Base-by-base conservation (phyloP, 2,329 filamentous ascomycete species). In the Pseudomassariella vexata region DNA sequence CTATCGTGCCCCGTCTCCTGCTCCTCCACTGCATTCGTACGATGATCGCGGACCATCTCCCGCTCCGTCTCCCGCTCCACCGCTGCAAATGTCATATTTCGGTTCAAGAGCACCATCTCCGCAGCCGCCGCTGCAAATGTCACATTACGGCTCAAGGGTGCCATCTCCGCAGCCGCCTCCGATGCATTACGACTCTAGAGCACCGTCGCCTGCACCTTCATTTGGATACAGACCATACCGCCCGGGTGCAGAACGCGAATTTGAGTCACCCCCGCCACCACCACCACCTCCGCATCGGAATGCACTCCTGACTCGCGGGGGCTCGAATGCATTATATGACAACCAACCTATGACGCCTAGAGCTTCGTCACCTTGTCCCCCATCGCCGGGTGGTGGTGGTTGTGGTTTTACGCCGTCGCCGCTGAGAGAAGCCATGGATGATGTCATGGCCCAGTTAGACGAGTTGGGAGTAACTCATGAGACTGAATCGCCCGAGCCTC, bases 371-470 rank as follows among this genome's bases (percentile, higher is more conserved):
- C 81, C 82, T 1, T 68, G 65, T 21, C 81, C 80, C 3, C 77
- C 77, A 4, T 88, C 86, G 5, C 79, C 84, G 2, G 76, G 70
- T 27, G 65, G 66, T 23, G 75, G 70, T 26, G 79, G 78, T 2
- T 65, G 70, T 26, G 79, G 78, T 2, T 65, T 85, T 55, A 98
- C 92, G 0, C 92, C 92, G 1, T 96, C 92, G 3, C 92, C 92
- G 1, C 65, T 98, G 3, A 75, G 92, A 37, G 87, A 89, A 56
- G 92, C 92, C 1, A 98, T 98, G 88, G 90, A 96, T 52, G 90
- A 94, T 57, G 89, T 98, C 4, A 95, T 96, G 78, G 87, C 92
- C 44, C 94, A 92, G 35, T 62, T 98, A 25, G 82, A 94, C 52
- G 88, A 89, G 38, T 85, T 98, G 68, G 82, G 82, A 12, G 67